Percentiles rank a stretch among this genome's conserved stretches.
Conservation (phyloP, 805 yeast genomes). For the Candida glaebosa region DNA sequence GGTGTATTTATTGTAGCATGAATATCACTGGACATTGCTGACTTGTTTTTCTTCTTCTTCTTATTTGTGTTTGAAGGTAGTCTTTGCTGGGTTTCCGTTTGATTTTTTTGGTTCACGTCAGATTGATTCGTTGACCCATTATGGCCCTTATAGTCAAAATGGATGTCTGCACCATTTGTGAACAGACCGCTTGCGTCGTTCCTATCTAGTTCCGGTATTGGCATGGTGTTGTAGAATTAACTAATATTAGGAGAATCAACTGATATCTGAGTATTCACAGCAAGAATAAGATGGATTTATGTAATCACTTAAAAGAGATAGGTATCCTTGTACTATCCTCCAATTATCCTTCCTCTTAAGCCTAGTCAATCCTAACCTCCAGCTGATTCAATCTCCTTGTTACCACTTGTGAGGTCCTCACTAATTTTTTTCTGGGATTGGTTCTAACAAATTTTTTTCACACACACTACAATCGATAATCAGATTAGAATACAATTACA, state of each 20-base stretch:
- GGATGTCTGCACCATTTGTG: slow-evolving; percentile 29
- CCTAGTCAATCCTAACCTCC: neutral
- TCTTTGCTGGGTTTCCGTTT: slow-evolving; percentile 4
- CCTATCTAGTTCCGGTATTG: neutral
- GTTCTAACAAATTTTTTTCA: neutral
- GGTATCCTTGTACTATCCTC: no score
- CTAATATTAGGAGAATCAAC: neutral
- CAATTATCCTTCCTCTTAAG: no score
- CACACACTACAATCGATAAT: neutral
- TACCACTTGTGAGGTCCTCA: neutral
- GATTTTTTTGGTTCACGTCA: neutral
- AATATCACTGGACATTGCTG: slow-evolving; percentile 11
- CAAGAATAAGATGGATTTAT: no score
- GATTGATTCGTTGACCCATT: neutral
- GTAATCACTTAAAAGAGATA: no score
- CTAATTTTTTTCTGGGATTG: neutral
- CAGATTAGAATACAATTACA: no score
- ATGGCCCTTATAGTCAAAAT: slow-evolving; percentile 22
- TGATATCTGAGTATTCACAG: no score
- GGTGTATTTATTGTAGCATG: slow-evolving; percentile 53
- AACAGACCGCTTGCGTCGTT: neutral
- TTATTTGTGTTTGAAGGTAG: slow-evolving; percentile 10
- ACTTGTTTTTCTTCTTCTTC: slow-evolving; percentile 33
- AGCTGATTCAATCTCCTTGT: neutral
- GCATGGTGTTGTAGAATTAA: slow-evolving; percentile 1